Base-by-base conservation (phyloP, 768 basidiomycete species). In the Lactarius psammicola region DNA sequence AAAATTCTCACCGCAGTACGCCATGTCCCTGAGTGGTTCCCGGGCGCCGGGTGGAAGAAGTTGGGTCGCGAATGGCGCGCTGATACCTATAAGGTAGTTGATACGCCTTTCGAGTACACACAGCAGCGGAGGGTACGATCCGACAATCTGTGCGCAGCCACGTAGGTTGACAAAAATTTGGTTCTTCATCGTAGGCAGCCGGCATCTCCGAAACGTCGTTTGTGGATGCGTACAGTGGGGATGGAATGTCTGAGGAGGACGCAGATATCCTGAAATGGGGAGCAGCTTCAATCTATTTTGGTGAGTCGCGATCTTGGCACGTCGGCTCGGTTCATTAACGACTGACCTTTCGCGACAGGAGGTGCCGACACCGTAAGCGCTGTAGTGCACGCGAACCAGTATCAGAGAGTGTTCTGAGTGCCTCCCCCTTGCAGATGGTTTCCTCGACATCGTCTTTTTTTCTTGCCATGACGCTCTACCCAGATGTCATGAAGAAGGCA, bases 381-480 rank as follows among this genome's bases (percentile, higher is more conserved):
- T 6, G 38, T 33, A n/a, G 46, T 17, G 34, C 36, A n/a, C 40
- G 26, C 15, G 46, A 15, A 18, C 30, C 13, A 17, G 30, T 8
- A 28, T 11, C 10, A 30, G 7, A 31, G 17, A 28, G 10, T 60
- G 26, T 42, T 63, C 56, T 51, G n/a, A n/a, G 11, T 40, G 13
- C n/a, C 30, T 15, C 9, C 2, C 26, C 44, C 7, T 13, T 38
- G 36, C 36, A 67, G 69, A 65, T 65, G 15, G 64, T 65, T 20
- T 63, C 67, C 8, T 57, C 62, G 13, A 51, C 63, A 17, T 51
- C 53, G 2, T 65, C 59, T 30, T 61, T 63, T 46, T 26, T 71
- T 28, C 61, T 74, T 31, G 70, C 69, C 23, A 74, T 75, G 73
- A 53, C 70, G 7, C 66, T 73, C 20, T 69, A 70, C 56, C 74